These are phyloP conservation scores for Craterostigma plantagineum DNA, from an alignment of 257 asterid species.

Conservation along the genomic window DNA sequence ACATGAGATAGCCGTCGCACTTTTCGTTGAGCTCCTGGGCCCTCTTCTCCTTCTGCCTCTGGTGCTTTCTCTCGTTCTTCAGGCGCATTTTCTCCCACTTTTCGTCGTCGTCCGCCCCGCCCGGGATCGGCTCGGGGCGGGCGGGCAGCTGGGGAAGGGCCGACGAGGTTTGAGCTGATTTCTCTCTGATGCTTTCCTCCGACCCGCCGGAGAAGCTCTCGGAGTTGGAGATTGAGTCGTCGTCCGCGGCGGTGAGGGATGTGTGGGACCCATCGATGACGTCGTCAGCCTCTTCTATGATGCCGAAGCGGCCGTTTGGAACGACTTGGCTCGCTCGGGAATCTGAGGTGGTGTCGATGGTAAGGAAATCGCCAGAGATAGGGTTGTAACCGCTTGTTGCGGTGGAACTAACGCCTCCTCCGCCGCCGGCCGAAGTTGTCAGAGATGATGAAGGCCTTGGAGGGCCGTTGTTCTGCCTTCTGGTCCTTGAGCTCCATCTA, in stretches of 20 bases:
- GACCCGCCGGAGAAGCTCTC: conserved; percentile 79
- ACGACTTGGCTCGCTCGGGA: conserved; percentile 22
- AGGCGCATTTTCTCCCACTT: conserved; percentile 65
- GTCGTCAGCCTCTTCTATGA: conserved; percentile 47
- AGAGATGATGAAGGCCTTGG: conserved; percentile 33
- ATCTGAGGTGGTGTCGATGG: conserved; percentile 33
- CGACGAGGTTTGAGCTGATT: conserved; percentile 16
- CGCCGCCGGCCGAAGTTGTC: conserved; percentile 22
- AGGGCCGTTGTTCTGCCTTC: conserved; percentile 15
- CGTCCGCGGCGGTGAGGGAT: conserved; percentile 26
- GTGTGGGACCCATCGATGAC: conserved; percentile 24
- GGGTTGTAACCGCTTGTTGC: conserved; percentile 61
- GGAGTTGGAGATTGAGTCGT: conserved; percentile 47
- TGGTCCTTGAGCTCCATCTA: too few species aligned
- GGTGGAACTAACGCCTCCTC: not conserved
- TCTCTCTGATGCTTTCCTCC: conserved; percentile 56
- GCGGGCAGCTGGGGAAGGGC: too few species aligned
- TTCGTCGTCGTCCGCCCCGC: conserved; percentile 62
- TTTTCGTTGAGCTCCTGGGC: conserved; percentile 68
- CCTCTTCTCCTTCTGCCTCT: conserved; percentile 69
- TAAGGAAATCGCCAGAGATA: conserved; percentile 35
- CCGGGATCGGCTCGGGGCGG: conserved; percentile 32
- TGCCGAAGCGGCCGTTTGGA: conserved; percentile 37
- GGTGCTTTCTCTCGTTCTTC: conserved; percentile 73
- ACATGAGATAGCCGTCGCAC: conserved; percentile 69